Evolutionary conservation across 192 early-diverging fungal species (phyloP), one percentile per base, ranked within the genome.

Genomic region (Podila verticillata): DNA sequence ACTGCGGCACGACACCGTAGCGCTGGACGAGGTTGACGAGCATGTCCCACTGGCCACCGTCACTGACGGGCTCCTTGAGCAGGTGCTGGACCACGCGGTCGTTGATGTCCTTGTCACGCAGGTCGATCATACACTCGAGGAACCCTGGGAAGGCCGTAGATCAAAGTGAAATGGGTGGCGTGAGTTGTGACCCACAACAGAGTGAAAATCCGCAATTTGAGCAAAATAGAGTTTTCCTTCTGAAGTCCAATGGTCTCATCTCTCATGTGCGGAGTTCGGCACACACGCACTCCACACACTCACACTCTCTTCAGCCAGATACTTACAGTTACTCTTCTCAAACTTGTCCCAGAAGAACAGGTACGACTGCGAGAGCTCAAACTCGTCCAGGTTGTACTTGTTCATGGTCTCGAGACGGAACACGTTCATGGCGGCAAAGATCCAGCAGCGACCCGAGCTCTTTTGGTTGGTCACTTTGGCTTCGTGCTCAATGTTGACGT

Each of bases 31-130:
- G 72, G 59, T 91, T 91, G 68, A 95, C 86, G 57, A 92, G 87
- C 93, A 94, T 93, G 61, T 92, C 91, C 88, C 90, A 95, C 77
- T 92, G 92, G 7, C 93, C 93, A 29, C 93, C 92, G 57, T 93
- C 93, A 44, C 72, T 82, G 34, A 93, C 73, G n/a, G 93, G 92
- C 26, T 83, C 84, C 51, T 83, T 83, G 29, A 95, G 82, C 63
- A 95, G 65, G 62, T 89, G 92, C 80, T 93, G 90, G 32, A 95
- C 85, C 8, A 92, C 85, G 34, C 92, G 90, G 35, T 89, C 89
- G 54, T 90, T 86, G 20, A 93, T 75, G 28, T 91, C 86, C 58
- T 84, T 73, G 44, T 91, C 87, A 22, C 85, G 84, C 31, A 92
- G 77, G 29, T 86, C 84, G 75, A 95, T 91, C 75, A 95, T 87